These are phyloP conservation scores for Liquidambar formosana DNA, from an alignment of 164 flowering plant species.

Conservation along the genomic window DNA sequence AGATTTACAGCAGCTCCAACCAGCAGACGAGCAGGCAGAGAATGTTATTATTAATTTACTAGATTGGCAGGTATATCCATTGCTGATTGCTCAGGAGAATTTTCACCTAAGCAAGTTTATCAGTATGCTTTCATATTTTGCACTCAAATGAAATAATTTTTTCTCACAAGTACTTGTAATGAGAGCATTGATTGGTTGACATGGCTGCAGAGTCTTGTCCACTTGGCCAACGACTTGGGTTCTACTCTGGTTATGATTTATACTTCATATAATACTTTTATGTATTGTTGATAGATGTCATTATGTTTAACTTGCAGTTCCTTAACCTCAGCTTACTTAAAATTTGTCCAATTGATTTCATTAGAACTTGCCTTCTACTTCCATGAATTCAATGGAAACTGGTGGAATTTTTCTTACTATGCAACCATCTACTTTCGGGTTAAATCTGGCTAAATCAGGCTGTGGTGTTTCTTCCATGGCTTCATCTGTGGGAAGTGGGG, in stretches of 20 bases:
- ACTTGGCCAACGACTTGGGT: too few species aligned
- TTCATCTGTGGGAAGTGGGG: too few species aligned
- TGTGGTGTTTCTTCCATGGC: too few species aligned
- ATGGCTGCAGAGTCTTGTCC: too few species aligned
- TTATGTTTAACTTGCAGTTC: not conserved
- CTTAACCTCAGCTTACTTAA: not conserved
- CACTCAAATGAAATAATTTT: too few species aligned
- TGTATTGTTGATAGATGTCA: too few species aligned
- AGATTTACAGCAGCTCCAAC: constrained; percentile 58
- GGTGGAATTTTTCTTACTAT: not conserved
- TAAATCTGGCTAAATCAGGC: too few species aligned
- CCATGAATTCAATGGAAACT: not conserved
- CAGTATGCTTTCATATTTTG: not conserved
- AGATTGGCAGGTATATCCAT: constrained; percentile 77
- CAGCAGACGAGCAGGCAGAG: constrained; percentile 40
- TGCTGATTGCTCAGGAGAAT: not conserved
- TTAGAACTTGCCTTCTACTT: not conserved
- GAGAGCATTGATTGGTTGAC: too few species aligned
- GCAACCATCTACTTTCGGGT: too few species aligned
- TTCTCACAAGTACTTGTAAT: too few species aligned
- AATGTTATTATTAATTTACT: constrained; percentile 57
- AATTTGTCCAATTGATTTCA: not conserved
- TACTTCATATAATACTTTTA: too few species aligned
- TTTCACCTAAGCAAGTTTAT: not conserved
- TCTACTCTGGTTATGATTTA: too few species aligned